Percentiles rank a stretch among this genome's conserved stretches.
Evolutionary conservation across 345 rosid genomes (phyloP).

Genomic region (Populus nigra): DNA sequence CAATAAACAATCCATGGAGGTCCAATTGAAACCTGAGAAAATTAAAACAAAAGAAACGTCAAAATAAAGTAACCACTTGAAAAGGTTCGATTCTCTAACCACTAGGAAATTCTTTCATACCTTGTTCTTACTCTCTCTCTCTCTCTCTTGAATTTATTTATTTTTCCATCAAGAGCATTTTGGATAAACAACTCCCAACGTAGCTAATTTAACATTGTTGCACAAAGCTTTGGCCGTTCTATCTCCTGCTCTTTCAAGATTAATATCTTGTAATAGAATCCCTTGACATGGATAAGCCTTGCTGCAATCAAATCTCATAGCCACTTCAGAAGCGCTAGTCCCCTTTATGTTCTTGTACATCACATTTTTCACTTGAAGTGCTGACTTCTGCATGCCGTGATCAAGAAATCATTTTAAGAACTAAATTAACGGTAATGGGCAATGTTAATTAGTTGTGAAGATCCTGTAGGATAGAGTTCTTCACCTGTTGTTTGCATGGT

Average conservation of each 20-base stretch:
- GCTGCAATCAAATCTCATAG: conserved; percentile 64
- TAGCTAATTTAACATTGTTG: conserved; percentile 39
- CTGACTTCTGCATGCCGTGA: conserved; percentile 47
- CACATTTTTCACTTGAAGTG: conserved; percentile 64
- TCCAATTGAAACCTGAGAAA: background rate
- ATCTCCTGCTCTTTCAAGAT: conserved; percentile 32
- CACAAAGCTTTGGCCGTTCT: conserved; percentile 43
- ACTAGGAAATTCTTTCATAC: background rate
- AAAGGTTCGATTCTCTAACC: background rate
- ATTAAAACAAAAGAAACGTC: background rate
- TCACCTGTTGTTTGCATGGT: conserved; percentile 66
- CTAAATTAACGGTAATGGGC: background rate
- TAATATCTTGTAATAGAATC: conserved; percentile 49
- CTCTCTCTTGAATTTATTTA: background rate
- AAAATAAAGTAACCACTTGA: background rate
- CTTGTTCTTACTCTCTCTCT: background rate
- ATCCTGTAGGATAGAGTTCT: background rate
- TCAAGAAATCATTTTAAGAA: background rate
- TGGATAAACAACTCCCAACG: conserved; percentile 55
- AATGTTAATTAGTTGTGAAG: background rate
- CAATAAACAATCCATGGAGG: background rate
- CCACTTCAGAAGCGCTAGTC: conserved; percentile 69
- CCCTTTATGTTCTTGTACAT: conserved; percentile 69
- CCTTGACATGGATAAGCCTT: conserved; percentile 58
- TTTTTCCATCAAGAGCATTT: conserved; percentile 28